These are phyloP conservation scores for Tolypocladium amazonense DNA, from an alignment of 2,329 filamentous ascomycete genomes.

Conservation along the genomic window DNA sequence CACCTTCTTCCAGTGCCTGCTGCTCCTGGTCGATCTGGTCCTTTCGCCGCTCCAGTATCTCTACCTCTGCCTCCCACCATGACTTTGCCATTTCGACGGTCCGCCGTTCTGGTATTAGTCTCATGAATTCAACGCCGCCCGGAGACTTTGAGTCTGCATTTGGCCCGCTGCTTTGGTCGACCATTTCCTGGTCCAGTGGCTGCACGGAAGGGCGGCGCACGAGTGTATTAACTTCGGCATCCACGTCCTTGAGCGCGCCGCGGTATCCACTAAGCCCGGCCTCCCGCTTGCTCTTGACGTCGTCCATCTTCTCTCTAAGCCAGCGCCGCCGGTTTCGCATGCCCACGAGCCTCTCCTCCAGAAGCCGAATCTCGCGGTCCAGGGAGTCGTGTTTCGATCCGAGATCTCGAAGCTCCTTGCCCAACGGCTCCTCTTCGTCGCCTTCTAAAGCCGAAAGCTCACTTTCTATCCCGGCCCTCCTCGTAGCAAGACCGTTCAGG, in stretches of 20 bases:
- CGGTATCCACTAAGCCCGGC: constrained; percentile 63
- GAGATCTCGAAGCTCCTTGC: constrained; percentile 49
- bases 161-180: constrained; percentile 12
- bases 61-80: constrained; percentile 58
- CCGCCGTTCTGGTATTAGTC: constrained; percentile 51
- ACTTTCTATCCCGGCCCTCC: constrained; percentile 35
- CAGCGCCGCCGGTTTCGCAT: constrained; percentile 51
- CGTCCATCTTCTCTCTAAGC: constrained; percentile 48
- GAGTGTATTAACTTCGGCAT: constrained; percentile 49
- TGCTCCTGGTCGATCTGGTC: constrained; percentile 49
- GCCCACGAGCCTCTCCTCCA: constrained; percentile 52
- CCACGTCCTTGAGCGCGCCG: constrained; percentile 54
- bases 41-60: constrained; percentile 42
- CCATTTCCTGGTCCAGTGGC: constrained; percentile 38
- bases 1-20: constrained; percentile 56
- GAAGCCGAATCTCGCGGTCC: constrained; percentile 51
- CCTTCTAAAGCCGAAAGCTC: constrained; percentile 45
- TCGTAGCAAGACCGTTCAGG: constrained; percentile 40
- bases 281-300: constrained; percentile 55
- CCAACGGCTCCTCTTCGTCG: constrained; percentile 47
- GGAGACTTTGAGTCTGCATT: constrained; percentile 15
- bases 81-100: constrained; percentile 60
- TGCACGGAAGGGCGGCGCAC: constrained; percentile 45
- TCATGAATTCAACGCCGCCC: constrained; percentile 43
- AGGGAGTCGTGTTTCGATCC: constrained; percentile 41